Percentiles rank a stretch among this genome's conserved stretches.
These are phyloP conservation scores for Agaricales sp. DNA, from an alignment of 1,284 basidiomycete species.

Conservation along the genomic window DNA sequence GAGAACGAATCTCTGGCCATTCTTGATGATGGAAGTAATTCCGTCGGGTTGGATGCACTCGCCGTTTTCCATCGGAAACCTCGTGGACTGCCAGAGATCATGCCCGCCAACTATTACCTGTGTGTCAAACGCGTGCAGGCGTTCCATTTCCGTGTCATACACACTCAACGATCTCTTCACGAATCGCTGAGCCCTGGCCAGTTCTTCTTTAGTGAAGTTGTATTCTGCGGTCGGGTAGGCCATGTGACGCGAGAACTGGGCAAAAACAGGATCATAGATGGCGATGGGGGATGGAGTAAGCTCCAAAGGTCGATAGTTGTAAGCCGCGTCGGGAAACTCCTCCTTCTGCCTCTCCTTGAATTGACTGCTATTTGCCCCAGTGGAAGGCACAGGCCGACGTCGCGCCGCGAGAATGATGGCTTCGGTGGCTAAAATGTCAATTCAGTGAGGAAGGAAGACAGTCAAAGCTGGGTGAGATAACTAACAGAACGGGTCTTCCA, in stretches of 20 bases:
- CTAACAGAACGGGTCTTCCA: background rate
- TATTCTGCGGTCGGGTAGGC: background rate
- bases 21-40: background rate
- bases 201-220: background rate
- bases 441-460: background rate
- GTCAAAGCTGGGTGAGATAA: background rate
- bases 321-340: background rate
- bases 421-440: background rate
- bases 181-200: background rate
- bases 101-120: background rate
- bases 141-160: background rate
- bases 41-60: background rate
- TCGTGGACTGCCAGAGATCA: background rate
- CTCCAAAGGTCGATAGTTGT: background rate
- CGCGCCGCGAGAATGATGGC: background rate
- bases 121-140: background rate
- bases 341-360: background rate
- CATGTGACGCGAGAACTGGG: background rate
- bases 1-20: background rate
- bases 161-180: background rate
- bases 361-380: background rate
- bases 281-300: too few relatives aligned
- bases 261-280: background rate
- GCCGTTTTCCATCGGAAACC: background rate
- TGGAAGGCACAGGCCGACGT: background rate